Base-by-base conservation (phyloP, 2,329 filamentous ascomycete species). In the Elsinoe australis region DNA sequence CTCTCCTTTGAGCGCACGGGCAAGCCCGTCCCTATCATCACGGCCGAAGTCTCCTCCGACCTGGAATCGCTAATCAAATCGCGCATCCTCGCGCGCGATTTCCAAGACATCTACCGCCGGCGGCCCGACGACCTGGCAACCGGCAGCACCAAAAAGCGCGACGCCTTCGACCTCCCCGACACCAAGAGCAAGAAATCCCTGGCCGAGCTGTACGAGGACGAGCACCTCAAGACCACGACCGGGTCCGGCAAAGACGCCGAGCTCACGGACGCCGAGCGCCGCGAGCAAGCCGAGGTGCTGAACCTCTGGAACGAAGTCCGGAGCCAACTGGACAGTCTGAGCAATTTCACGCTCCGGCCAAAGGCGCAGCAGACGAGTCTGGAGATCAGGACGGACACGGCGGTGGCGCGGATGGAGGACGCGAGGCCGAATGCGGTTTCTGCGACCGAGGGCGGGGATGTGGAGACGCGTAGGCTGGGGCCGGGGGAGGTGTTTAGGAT, bases 41-140 rank as follows among this genome's bases (percentile, higher is more conserved):
- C 92, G 0, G 83, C 86, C 33, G 89, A 95, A 64, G 75, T 94
- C 32, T 94, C 82, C 47, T 89, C 95, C 64, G 82, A 82, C 58
- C 94, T 98, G 50, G 92, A 98, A 67, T 83, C 86, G 26, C 77
- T 98, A 51, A 89, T 98, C 70, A 96, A 96, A 68, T 80, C 87
- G 31, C 84, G 92, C 42, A 95, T 98, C 56, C 70, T 96, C 10
- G 82, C 85, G 0, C 82, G 83, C 54, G 85, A 95, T 58, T 96
- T 98, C 57, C 89, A 98, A 64, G 90, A 96, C 65, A 81, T 96
- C 5, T 74, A 87, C 56, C 82, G 85, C 41, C 80, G 92, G 12
- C 79, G 87, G 12, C 89, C 89, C 2, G 86, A 87, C 53, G 76
- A 83, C 7, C 70, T 85, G 10, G 76, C 77, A 35, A 74, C 79